Evolutionary conservation across 163 green algal genomes (phyloP), one percentile per base, ranked within the genome.

Genomic region (Scenedesmus sp.): DNA sequence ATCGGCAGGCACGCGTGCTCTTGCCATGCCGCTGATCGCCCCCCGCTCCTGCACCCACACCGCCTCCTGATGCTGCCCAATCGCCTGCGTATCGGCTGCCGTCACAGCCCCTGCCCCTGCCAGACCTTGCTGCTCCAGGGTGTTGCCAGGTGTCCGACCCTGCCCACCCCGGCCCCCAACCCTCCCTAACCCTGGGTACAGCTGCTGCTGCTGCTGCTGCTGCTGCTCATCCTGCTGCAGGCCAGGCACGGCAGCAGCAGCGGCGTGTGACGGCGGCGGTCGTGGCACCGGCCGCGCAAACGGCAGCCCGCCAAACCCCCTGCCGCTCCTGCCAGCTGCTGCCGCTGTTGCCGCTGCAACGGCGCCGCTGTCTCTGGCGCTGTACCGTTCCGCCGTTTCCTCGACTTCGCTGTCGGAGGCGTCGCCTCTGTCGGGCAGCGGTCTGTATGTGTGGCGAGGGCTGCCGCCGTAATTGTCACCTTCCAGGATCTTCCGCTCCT

Each of bases 401-500:
- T 85, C 76, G 4, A 37, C 46, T n/a, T 91, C 86, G n/a, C 86
- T 91, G 37, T 86, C 78, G 3, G 37, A 65, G 18, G 18, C 73
- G 24, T 33, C 86, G 24, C 13, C 76, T 26, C 86, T 81, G 49
- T 86, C 86, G 6, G 76, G 79, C 87, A 87, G 15, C 5, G 79
- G 56, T 20, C 78, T 61, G 56, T 87, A 91, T 13, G 46, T 81
- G 56, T 72, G 53, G 10, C 78, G 53, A 12, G 87, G 87, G 16
- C 56, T 84, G 40, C 53, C 20, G n/a, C 33, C 78, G 13, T 22
- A 76, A 70, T 72, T 30, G 30, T 30, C 30, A 42, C 56, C 78
- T 43, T 70, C 13, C 20, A 91, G 46, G 2, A 91, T 72, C 16
- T 42, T 26, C 24, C 56, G 12, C n/a, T 91, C 87, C 42, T 91